Percentiles rank a stretch among this genome's conserved stretches.
These are phyloP conservation scores for Nitzschia sp. DNA, from an alignment of 108 stramenopile species.

Conservation along the genomic window DNA sequence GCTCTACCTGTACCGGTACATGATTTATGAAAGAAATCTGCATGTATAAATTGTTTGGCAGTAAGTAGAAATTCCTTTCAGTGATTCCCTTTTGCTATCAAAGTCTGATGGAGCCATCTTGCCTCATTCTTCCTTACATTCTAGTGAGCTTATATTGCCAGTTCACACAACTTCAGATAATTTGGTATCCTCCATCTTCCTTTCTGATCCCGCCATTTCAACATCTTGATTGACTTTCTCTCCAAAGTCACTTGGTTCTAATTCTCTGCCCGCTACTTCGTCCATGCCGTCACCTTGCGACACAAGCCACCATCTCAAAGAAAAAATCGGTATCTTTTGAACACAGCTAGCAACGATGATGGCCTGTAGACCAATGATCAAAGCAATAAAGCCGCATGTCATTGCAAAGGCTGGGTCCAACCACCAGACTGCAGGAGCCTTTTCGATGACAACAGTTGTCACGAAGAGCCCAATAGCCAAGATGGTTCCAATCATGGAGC, in stretches of 20 bases:
- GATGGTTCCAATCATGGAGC: conserved; percentile 72
- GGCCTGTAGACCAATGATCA: conserved; percentile 53
- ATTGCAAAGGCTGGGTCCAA: conserved; percentile 73
- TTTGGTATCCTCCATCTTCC: conserved; percentile 1
- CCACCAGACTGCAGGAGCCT: conserved; percentile 56
- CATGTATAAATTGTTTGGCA: too few species aligned
- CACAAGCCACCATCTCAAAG: conserved; percentile 42
- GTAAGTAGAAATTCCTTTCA: too few species aligned
- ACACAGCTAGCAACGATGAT: conserved; percentile 29
- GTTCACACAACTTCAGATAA: conserved; percentile 15
- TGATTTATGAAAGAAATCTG: too few species aligned
- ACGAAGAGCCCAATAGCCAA: conserved; percentile 61
- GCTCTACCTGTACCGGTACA: too few species aligned
- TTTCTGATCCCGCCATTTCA: not conserved
- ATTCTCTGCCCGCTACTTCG: conserved; percentile 18
- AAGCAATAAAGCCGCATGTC: conserved; percentile 52
- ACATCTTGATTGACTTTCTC: not conserved
- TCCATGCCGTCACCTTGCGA: conserved; percentile 32
- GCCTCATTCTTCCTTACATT: too few species aligned
- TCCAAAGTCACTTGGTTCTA: conserved; percentile 16
- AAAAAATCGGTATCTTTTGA: conserved; percentile 40
- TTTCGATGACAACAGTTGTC: conserved; percentile 62
- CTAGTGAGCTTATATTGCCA: too few species aligned
- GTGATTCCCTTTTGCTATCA: too few species aligned
- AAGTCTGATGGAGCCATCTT: too few species aligned